These are phyloP conservation scores for Cutaneotrichosporon dermatis DNA, from an alignment of 1,284 basidiomycete genomes.

Conservation along the genomic window DNA sequence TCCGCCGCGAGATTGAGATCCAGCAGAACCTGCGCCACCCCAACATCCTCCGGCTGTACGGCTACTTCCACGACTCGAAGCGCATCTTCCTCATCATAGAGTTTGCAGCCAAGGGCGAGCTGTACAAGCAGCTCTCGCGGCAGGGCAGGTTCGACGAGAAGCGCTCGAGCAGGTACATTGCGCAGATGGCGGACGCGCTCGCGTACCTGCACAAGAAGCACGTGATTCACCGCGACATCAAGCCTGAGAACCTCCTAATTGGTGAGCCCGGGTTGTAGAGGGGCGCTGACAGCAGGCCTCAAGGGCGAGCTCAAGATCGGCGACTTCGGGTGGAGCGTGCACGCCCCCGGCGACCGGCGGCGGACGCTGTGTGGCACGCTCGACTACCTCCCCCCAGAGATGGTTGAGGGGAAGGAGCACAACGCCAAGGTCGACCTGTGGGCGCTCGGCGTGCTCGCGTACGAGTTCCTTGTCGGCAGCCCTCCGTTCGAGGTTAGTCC, in stretches of 20 bases:
- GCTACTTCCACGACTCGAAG: constrained; percentile 96
- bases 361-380: constrained; percentile 91
- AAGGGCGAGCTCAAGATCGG: constrained; percentile 97
- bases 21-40: constrained; percentile 97
- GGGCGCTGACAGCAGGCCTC: constrained; percentile 49
- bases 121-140: constrained; percentile 92
- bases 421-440: constrained; percentile 66
- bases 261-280: constrained; percentile 50
- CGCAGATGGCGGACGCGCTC: constrained; percentile 97
- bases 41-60: constrained; percentile 87
- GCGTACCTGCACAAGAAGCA: constrained; percentile 91
- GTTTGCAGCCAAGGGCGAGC: constrained; percentile 90
- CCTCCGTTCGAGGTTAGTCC: constrained; percentile 79
- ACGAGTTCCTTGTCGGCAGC: constrained; percentile 86
- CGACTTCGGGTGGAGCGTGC: constrained; percentile 99
- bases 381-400: constrained; percentile 97
- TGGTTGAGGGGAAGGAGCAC: constrained; percentile 74
- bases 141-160: constrained; percentile 80
- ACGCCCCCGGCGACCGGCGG: constrained; percentile 85
- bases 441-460: constrained; percentile 93
- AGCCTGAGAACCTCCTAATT: constrained; percentile 93
- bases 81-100: constrained; percentile 98
- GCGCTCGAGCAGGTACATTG: constrained; percentile 77
- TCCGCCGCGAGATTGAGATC: constrained; percentile 96
- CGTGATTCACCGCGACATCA: constrained; percentile 98